These are phyloP conservation scores for Moricandia moricandioides DNA, from an alignment of 345 rosid species.

Conservation along the genomic window DNA sequence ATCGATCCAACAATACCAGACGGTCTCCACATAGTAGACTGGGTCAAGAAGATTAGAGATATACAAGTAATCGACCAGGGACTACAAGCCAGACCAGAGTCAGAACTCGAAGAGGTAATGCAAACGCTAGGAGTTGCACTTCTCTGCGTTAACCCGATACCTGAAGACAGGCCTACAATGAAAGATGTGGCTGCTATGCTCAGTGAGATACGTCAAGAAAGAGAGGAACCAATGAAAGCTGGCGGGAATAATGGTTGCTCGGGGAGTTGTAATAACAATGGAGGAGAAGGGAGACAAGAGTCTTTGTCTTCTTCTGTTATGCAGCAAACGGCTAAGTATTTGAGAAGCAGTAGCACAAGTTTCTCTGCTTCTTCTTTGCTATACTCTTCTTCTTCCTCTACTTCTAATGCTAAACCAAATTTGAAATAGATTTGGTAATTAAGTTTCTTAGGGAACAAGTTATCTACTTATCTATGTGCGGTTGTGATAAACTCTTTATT, in stretches of 20 bases:
- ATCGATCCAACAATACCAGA: conserved; percentile 83
- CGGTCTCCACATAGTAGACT: conserved; percentile 73
- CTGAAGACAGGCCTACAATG: not conserved
- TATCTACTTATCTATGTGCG: not conserved
- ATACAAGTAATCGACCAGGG: conserved; percentile 23
- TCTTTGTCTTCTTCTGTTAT: conserved; percentile 28
- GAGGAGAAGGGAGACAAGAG: conserved; percentile 25
- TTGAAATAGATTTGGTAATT: conserved; percentile 35
- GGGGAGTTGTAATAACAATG: conserved; percentile 23
- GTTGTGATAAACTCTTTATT: not conserved
- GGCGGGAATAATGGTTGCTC: conserved; percentile 33
- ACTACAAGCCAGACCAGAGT: conserved; percentile 42
- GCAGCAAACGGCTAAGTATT: conserved; percentile 32
- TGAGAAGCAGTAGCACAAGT: conserved; percentile 53
- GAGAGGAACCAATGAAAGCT: conserved; percentile 51
- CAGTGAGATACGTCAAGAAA: conserved; percentile 57
- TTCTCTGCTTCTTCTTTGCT: conserved; percentile 61
- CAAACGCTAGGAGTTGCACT: conserved; percentile 36
- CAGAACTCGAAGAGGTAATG: conserved; percentile 44
- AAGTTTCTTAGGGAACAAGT: not conserved
- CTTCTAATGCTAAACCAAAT: conserved; percentile 29
- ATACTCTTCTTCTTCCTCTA: conserved; percentile 46
- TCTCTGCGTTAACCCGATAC: not conserved
- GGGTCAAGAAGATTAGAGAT: conserved; percentile 59
- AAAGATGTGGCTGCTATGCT: conserved; percentile 36